Evolutionary conservation across 306 rosid species (phyloP).

Genomic region (Acacia confusa): DNA sequence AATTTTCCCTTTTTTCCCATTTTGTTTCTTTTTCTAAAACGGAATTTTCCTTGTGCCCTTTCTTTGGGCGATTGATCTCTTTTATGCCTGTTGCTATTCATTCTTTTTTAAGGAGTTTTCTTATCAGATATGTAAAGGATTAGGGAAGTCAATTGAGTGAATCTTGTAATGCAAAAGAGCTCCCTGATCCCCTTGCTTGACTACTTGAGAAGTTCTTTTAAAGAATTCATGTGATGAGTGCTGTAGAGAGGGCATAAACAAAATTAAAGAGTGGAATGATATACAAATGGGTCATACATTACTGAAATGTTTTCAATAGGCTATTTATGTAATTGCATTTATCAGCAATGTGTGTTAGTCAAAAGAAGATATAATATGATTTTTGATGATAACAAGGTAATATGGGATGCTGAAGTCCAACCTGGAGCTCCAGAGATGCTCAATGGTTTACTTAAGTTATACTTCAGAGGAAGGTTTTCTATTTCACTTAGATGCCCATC

Average conservation of each 20-base stretch:
- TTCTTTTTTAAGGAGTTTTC: neutral
- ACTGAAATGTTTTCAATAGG: neutral
- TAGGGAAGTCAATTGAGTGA: neutral
- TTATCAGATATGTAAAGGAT: neutral
- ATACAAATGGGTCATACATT: neutral
- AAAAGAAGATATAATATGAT: neutral
- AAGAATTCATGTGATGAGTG: neutral
- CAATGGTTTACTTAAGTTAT: neutral
- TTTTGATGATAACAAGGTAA: neutral
- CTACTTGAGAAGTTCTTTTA: too few species aligned
- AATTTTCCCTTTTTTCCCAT: neutral
- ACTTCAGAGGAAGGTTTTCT: neutral
- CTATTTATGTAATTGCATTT: neutral
- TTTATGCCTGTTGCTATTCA: too few species aligned
- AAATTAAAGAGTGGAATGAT: neutral
- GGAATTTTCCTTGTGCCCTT: neutral
- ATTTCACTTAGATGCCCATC: neutral
- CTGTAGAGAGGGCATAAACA: neutral
- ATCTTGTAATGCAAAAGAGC: neutral
- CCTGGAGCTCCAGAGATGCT: neutral
- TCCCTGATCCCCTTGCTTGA: neutral
- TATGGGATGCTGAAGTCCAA: neutral
- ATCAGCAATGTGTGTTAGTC: neutral
- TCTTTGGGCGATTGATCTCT: neutral
- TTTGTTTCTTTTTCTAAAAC: neutral